Evolutionary conservation across 176 grass and related monocot species (phyloP).

Genomic region (Saccharum officinarum): DNA sequence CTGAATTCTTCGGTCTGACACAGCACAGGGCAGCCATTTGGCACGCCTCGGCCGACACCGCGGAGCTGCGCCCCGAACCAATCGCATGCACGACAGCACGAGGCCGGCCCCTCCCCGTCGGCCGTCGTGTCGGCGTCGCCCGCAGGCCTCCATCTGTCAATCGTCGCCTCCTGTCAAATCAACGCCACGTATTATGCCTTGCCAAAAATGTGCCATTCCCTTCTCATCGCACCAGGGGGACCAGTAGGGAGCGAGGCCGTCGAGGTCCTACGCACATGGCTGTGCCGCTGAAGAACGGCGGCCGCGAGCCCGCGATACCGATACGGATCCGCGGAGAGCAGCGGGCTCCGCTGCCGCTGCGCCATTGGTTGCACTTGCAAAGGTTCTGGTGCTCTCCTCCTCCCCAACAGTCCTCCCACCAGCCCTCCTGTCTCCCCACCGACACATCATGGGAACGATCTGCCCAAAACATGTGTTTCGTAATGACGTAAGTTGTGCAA

Average conservation of each 20-base stretch:
- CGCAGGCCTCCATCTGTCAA: not conserved
- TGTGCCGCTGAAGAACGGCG: not conserved
- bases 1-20: too few species aligned
- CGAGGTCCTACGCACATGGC: not conserved
- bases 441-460: not conserved
- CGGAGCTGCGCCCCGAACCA: constrained; percentile 23
- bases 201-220: not conserved
- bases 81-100: not conserved
- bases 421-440: constrained; percentile 16
- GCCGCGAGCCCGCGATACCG: not conserved
- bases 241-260: not conserved
- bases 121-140: not conserved
- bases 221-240: too few species aligned
- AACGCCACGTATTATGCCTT: not conserved
- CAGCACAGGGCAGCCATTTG: not conserved
- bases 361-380: not conserved
- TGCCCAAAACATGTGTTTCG: not conserved
- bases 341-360: not conserved
- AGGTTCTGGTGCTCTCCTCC: not conserved
- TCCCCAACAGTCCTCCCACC: constrained; percentile 23
- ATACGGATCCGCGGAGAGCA: not conserved
- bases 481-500: not conserved
- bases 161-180: not conserved
- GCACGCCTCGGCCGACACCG: constrained; percentile 14
- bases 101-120: not conserved